Percentiles rank a stretch among this genome's conserved stretches.
Conservation (phyloP, 106 monocot genomes). For the Dendrobium huoshanense region DNA sequence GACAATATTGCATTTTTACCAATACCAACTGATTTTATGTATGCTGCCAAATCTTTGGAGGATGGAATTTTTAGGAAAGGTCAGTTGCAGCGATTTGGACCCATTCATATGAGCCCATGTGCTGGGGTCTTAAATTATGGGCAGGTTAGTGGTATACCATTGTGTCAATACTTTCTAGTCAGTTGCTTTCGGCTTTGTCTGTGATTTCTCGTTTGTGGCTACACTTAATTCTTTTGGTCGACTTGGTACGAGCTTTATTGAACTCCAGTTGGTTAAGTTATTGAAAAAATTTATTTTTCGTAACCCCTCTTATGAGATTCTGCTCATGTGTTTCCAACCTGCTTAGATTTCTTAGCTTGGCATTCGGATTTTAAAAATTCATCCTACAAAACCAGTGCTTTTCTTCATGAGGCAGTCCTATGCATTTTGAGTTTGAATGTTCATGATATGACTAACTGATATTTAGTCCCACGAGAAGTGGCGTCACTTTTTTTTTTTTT, state of each 20-base stretch:
- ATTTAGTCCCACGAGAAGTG: too few species aligned
- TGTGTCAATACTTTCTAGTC: not conserved
- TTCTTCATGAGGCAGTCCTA: too few species aligned
- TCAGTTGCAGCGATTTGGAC: constrained; percentile 58
- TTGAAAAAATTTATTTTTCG: too few species aligned
- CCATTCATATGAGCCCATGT: constrained; percentile 52
- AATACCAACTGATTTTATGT: constrained; percentile 80
- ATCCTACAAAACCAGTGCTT: too few species aligned
- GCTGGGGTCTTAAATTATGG: constrained; percentile 68
- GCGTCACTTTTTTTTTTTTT: too few species aligned
- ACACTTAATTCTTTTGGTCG: not conserved
- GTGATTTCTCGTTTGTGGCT: not conserved
- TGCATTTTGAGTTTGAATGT: too few species aligned
- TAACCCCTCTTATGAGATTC: too few species aligned
- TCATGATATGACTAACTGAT: too few species aligned
- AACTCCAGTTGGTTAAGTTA: not conserved
- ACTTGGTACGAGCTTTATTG: not conserved
- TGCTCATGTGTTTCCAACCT: too few species aligned
- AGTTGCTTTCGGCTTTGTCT: not conserved
- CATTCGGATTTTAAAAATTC: too few species aligned
- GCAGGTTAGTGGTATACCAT: constrained; percentile 30
- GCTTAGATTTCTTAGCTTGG: too few species aligned
- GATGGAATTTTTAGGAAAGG: constrained; percentile 49
- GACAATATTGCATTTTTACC: constrained; percentile 70
- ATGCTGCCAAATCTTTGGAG: constrained; percentile 48